Evolutionary conservation across 2,329 filamentous ascomycete genomes (phyloP).

Genomic region (Penicillium sp.): DNA sequence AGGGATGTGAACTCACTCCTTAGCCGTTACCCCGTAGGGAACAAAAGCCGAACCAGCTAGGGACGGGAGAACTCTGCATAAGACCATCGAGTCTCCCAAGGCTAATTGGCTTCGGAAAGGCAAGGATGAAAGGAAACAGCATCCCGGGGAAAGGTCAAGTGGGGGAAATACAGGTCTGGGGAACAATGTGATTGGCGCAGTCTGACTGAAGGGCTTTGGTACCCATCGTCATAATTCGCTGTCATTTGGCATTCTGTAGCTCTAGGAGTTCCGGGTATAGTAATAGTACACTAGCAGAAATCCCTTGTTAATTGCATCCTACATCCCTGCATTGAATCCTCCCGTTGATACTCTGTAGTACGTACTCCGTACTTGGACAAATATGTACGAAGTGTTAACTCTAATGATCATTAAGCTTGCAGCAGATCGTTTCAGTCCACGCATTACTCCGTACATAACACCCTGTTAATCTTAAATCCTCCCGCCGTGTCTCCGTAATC

Average conservation of each 20-base stretch:
- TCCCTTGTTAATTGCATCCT: too few species aligned
- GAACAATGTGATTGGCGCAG: neutral
- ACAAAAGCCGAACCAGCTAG: neutral
- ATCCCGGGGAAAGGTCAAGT: conserved; percentile 4
- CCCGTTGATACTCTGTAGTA: too few species aligned
- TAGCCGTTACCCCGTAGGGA: too few species aligned
- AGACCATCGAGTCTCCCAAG: neutral
- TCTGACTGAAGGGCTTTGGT: neutral
- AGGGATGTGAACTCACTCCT: neutral
- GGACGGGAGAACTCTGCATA: conserved; percentile 3
- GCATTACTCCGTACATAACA: neutral
- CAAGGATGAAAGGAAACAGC: conserved; percentile 6
- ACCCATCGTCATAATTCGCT: neutral
- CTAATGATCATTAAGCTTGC: neutral
- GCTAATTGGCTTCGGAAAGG: neutral
- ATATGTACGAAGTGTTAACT: neutral
- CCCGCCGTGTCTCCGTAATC: neutral
- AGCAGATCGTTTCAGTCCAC: neutral
- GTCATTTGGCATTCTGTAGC: neutral
- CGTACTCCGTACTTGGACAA: too few species aligned
- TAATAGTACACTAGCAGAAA: too few species aligned
- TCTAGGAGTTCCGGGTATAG: too few species aligned
- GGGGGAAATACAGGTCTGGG: neutral
- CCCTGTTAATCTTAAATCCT: neutral
- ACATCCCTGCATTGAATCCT: too few species aligned